Evolutionary conservation across 2,329 filamentous ascomycete species (phyloP), one percentile per base, ranked within the genome.

Genomic region (Trichoderma arundinaceum): DNA sequence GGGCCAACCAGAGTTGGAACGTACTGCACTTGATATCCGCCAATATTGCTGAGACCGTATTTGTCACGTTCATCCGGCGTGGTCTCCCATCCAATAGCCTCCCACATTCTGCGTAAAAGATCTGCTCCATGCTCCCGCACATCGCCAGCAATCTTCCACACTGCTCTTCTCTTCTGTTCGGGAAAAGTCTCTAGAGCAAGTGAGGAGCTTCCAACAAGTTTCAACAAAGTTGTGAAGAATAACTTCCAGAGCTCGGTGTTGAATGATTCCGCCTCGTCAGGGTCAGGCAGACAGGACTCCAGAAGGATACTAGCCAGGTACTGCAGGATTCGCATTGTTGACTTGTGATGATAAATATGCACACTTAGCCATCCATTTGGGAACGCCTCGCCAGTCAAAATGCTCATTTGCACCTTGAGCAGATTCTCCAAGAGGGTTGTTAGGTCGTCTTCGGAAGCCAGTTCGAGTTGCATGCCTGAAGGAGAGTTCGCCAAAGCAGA

Each of bases 81-180:
- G 0, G 92, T 92, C 72, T 99, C 94, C 95, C 95, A 99, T 12
- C 96, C 95, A 68, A 99, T 96, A 17, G 93, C 91, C 74, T 97
- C 92, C 95, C 95, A 99, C 6, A 91, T 94, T 33, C 88, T 86
- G 67, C 90, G 88, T 39, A 99, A 81, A 8, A 99, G 82, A 58
- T 94, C 91, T 4, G 95, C 94, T 15, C 96, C 95, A 69, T 92
- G 86, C 76, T 98, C 94, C 64, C 95, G 87, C 58, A 99, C 92
- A 78, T 99, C 96, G 6, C 95, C 95, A 4, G 94, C 95, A 74
- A 99, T 97, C 80, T 98, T 99, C 95, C 96, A 99, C 1, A 98
- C 94, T 0, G 95, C 94, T 64, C 95, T 84, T 52, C 95, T 85
- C 80, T 98, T 99, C 79, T 99, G 95, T 76, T 99, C 96, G 0